These are phyloP conservation scores for Chlorella vulgaris DNA, from an alignment of 139 green algal species.

Conservation along the genomic window DNA sequence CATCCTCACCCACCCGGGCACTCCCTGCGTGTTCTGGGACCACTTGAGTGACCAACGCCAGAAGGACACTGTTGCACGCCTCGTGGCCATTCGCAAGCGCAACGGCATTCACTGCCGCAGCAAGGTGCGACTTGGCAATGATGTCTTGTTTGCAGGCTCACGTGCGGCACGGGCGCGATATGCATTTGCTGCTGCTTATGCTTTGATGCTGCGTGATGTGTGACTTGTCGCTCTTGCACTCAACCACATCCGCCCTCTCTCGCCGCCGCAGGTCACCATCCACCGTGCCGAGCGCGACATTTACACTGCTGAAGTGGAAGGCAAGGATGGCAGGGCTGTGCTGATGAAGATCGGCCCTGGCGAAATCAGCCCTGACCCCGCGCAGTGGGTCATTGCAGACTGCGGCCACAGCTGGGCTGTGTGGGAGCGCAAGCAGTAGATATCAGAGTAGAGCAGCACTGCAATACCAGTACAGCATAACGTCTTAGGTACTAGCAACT, in stretches of 20 bases:
- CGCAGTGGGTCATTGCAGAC: slow-evolving; percentile 37
- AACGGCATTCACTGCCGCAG: slow-evolving; percentile 74
- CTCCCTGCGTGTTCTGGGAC: slow-evolving; percentile 81
- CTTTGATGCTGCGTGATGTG: no score
- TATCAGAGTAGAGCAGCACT: not conserved
- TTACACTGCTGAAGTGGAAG: slow-evolving; percentile 87
- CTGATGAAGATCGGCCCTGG: slow-evolving; percentile 67
- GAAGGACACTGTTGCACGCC: slow-evolving; percentile 45
- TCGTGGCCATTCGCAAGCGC: slow-evolving; percentile 52
- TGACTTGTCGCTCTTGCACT: no score
- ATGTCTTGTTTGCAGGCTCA: no score
- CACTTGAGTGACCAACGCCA: slow-evolving; percentile 69
- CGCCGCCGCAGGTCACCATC: slow-evolving; percentile 62
- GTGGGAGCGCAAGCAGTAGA: slow-evolving; percentile 27
- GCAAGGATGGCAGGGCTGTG: slow-evolving; percentile 51
- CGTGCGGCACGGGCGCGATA: no score
- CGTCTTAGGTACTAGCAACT: no score
- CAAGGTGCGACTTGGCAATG: not conserved
- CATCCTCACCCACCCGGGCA: slow-evolving; percentile 93
- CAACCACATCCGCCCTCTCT: no score
- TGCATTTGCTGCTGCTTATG: no score
- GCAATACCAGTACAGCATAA: not conserved
- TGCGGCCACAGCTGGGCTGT: slow-evolving; percentile 43
- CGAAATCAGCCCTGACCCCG: slow-evolving; percentile 64
- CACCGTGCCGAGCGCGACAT: slow-evolving; percentile 68